Evolutionary conservation across 1,284 basidiomycete genomes (phyloP).

Genomic region (Kwoniella shivajii): DNA sequence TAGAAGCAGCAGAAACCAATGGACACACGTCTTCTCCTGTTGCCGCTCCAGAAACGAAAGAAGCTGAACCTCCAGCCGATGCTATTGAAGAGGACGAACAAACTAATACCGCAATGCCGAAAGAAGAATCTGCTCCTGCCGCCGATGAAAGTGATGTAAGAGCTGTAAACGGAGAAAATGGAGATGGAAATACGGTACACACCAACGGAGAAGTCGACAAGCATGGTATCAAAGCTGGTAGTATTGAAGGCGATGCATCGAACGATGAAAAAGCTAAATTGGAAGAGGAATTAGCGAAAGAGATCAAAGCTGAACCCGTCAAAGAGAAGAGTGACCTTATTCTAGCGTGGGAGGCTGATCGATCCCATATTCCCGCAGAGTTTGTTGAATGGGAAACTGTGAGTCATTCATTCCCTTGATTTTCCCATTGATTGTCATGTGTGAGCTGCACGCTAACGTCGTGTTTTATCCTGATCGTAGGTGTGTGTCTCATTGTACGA

Average conservation of each 20-base stretch:
- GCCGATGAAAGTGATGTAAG: too few species aligned
- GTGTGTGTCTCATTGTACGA: conserved; percentile 58
- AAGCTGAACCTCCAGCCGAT: too few species aligned
- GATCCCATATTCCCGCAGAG: conserved; percentile 45
- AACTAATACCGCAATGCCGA: neutral
- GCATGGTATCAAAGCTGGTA: too few species aligned
- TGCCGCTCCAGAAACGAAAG: neutral
- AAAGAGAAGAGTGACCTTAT: conserved; percentile 40
- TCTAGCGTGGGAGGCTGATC: conserved; percentile 35
- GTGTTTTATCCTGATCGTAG: conserved; percentile 27
- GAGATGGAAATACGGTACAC: too few species aligned
- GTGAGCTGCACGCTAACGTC: neutral
- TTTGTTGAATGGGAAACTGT: conserved; percentile 58
- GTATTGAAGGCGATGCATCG: neutral
- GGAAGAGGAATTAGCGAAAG: conserved; percentile 12
- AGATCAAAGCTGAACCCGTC: conserved; percentile 17
- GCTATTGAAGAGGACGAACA: too few species aligned
- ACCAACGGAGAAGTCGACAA: too few species aligned
- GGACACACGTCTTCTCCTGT: neutral
- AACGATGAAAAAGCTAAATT: conserved; percentile 5
- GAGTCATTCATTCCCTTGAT: conserved; percentile 26
- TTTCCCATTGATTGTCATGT: neutral
- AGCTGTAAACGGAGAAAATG: too few species aligned
- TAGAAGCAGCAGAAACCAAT: neutral
- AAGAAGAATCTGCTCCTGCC: neutral